Evolutionary conservation across 768 basidiomycete species (phyloP).

Genomic region (Neoboletus brunneissimus): DNA sequence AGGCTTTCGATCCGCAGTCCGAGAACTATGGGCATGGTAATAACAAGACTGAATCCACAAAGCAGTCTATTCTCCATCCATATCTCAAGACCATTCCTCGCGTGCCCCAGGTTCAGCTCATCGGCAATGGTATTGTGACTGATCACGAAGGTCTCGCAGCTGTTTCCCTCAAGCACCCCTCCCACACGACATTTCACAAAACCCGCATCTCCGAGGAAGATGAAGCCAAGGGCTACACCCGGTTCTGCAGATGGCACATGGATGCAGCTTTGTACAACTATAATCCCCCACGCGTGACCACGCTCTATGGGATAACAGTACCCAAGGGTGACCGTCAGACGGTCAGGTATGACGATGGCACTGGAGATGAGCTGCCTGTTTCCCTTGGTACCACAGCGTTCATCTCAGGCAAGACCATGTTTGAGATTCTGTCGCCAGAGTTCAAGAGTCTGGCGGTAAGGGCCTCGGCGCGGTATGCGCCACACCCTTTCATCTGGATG

Average conservation of each 20-base stretch:
- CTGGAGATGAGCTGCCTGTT: constrained; percentile 77
- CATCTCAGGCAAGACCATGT: constrained; percentile 81
- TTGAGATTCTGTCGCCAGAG: constrained; percentile 67
- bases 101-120: constrained; percentile 87
- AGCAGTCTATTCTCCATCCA: constrained; percentile 81
- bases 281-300: constrained; percentile 84
- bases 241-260: constrained; percentile 92
- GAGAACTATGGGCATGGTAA: constrained; percentile 82
- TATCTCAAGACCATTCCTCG: constrained; percentile 90
- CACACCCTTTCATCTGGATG: constrained; percentile 93
- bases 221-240: constrained; percentile 68
- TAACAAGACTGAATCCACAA: constrained; percentile 73
- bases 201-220: constrained; percentile 70
- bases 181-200: constrained; percentile 86
- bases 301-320: constrained; percentile 76
- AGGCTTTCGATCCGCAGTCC: constrained; percentile 74
- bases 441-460: constrained; percentile 81
- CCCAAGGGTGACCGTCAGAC: constrained; percentile 64
- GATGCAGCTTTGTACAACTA: constrained; percentile 82
- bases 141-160: constrained; percentile 80
- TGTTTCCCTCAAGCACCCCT: constrained; percentile 81
- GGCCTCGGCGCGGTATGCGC: constrained; percentile 70
- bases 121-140: constrained; percentile 82
- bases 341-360: constrained; percentile 80
- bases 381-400: constrained; percentile 88